Base-by-base conservation (phyloP, 495 filamentous ascomycete species). In the Xylaria bambusicola region DNA sequence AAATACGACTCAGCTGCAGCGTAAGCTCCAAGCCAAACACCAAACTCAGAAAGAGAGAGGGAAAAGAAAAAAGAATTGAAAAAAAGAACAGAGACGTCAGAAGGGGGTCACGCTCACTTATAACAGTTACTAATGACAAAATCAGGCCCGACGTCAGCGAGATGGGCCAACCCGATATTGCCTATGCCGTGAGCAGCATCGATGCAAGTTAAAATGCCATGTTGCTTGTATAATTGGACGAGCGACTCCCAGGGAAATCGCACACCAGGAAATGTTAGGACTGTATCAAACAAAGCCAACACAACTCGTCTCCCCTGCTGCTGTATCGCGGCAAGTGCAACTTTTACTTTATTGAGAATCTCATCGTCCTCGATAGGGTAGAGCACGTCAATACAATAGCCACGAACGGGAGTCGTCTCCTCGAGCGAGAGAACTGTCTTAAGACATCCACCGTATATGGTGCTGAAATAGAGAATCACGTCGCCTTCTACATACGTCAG, bases 41-140 rank as follows among this genome's bases (percentile, higher is more conserved):
- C n/a, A n/a, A n/a, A 33, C 5, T 40, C 27, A 40, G 46, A 5
- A 41, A 24, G 12, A 10, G 45, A 50, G 47, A 17, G 21, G 88
- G 87, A 35, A 80, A 78, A 66, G n/a, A n/a, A n/a, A n/a, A n/a
- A n/a, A n/a, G n/a, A n/a, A n/a, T n/a, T n/a, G n/a, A n/a, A n/a
- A n/a, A n/a, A n/a, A n/a, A n/a, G n/a, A n/a, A n/a, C n/a, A n/a
- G n/a, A n/a, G n/a, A n/a, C n/a, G n/a, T n/a, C n/a, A n/a, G n/a
- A n/a, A n/a, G n/a, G n/a, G n/a, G n/a, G n/a, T n/a, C 77, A 85
- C 13, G 91, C 83, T 90, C 89, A 95, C 79, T 94, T 94, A 70
- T 94, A 88, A 61, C 81, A 85, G 62, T 93, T 94, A 21, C 75
- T 83, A n/a, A 88, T 79, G 58, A 92, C 85, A 71, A 94, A 94